These are phyloP conservation scores for Vigna reflexopilosa DNA, from an alignment of 306 rosid species.

Conservation along the genomic window DNA sequence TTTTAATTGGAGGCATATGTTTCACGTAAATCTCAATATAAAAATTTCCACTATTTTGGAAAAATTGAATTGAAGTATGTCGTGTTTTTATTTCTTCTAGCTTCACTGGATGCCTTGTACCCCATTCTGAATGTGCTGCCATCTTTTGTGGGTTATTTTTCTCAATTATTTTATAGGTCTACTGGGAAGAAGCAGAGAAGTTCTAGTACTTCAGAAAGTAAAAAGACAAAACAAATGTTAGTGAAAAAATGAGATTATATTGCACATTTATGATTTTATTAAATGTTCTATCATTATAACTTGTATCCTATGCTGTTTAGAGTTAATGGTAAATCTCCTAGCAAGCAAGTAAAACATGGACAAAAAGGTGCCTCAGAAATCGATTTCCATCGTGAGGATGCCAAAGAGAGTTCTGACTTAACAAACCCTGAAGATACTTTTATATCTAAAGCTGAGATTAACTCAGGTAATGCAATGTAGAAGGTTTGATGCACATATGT, in stretches of 20 bases:
- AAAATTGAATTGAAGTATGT: slow-evolving; percentile 1
- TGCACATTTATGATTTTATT: slow-evolving; percentile 39
- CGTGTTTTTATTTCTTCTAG: slow-evolving; percentile 36
- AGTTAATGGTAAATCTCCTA: slow-evolving; percentile 69
- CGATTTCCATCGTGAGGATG: slow-evolving; percentile 54
- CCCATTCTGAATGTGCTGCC: slow-evolving; percentile 29
- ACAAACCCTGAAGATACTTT: slow-evolving; percentile 57
- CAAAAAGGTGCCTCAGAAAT: slow-evolving; percentile 57
- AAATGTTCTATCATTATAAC: slow-evolving; percentile 31
- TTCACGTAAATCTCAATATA: slow-evolving; percentile 20
- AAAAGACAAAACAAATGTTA: slow-evolving; percentile 65
- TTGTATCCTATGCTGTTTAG: slow-evolving; percentile 51
- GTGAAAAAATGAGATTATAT: slow-evolving; percentile 50
- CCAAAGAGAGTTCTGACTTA: slow-evolving; percentile 68
- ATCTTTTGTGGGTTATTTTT: slow-evolving; percentile 46
- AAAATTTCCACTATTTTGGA: slow-evolving; percentile 8
- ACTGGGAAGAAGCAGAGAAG: slow-evolving; percentile 63
- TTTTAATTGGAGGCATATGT: slow-evolving; percentile 31
- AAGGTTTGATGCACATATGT: slow-evolving; percentile 31
- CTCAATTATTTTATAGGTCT: slow-evolving; percentile 58
- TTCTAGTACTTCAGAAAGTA: slow-evolving; percentile 52
- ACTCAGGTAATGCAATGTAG: slow-evolving; percentile 63
- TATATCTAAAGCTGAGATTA: slow-evolving; percentile 57
- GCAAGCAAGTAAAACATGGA: slow-evolving; percentile 54
- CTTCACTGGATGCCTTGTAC: slow-evolving; percentile 1